Evolutionary conservation across 1,139 yeast genomes (phyloP).

Genomic region (Magnusiomyces fungicola): DNA sequence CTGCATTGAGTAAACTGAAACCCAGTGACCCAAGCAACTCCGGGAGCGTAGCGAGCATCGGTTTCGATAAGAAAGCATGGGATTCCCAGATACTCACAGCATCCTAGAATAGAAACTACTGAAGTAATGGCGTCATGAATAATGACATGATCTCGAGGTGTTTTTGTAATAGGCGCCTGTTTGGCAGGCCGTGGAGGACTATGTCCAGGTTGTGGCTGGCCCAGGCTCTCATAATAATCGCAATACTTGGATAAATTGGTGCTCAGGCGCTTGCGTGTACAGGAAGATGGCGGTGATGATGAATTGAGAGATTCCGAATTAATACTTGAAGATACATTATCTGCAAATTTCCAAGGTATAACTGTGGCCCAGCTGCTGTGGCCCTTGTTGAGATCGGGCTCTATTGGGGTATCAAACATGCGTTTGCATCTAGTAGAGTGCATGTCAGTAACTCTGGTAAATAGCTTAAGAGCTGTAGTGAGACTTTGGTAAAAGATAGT

Average conservation of each 20-base stretch:
- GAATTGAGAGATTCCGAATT: too few relatives aligned
- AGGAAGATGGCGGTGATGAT: too few relatives aligned
- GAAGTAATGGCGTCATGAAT: slow-evolving; percentile 1
- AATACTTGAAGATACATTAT: too few relatives aligned
- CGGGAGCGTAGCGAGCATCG: not conserved
- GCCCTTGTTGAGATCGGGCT: not conserved
- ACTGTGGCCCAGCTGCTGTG: not conserved
- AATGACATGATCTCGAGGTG: not conserved
- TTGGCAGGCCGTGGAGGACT: too few relatives aligned
- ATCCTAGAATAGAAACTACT: not conserved
- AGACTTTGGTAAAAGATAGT: slow-evolving; percentile 1
- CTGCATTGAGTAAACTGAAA: slow-evolving; percentile 1
- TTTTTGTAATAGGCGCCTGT: not conserved
- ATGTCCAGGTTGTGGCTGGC: too few relatives aligned
- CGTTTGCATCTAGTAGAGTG: not conserved
- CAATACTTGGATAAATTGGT: not conserved
- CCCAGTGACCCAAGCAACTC: slow-evolving; percentile 4
- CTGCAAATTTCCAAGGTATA: slow-evolving; percentile 2
- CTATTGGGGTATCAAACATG: not conserved
- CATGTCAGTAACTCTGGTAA: slow-evolving; percentile 1
- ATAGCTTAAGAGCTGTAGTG: not conserved
- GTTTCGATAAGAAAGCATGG: slow-evolving; percentile 3
- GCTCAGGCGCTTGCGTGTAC: not conserved
- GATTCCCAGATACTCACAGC: slow-evolving; percentile 1
- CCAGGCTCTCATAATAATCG: not conserved